Evolutionary conservation across 768 basidiomycete species (phyloP).

Genomic region (Sistotremastrum suecicum): DNA sequence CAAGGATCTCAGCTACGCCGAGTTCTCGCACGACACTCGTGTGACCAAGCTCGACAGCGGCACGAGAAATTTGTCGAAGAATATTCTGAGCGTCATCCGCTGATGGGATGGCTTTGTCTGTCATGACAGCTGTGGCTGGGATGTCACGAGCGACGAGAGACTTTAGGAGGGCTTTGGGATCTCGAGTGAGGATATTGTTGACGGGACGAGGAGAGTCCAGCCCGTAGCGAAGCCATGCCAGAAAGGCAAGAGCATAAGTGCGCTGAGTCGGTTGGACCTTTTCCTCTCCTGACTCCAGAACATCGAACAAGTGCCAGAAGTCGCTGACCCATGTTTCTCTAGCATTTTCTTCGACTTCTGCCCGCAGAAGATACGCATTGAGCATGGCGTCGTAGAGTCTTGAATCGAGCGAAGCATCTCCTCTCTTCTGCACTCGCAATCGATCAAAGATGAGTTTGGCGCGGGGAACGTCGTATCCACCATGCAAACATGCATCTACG

Average conservation of each 20-base stretch:
- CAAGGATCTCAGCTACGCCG: slow-evolving; percentile 36
- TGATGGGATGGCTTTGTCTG: slow-evolving; percentile 39
- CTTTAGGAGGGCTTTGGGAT: slow-evolving; percentile 23
- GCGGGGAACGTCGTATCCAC: slow-evolving; percentile 60
- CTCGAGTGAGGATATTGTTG: slow-evolving; percentile 6
- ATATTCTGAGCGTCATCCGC: slow-evolving; percentile 41
- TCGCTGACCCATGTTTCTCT: slow-evolving; percentile 45
- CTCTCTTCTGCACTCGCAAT: slow-evolving; percentile 26
- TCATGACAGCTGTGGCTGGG: slow-evolving; percentile 34
- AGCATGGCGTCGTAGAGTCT: slow-evolving; percentile 54
- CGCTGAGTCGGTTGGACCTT: slow-evolving; percentile 33
- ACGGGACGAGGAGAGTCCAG: slow-evolving; percentile 4
- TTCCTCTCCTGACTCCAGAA: slow-evolving; percentile 37
- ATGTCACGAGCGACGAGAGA: slow-evolving; percentile 36
- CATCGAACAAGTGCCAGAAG: slow-evolving; percentile 43
- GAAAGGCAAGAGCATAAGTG: slow-evolving; percentile 60
- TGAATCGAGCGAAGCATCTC: slow-evolving; percentile 31
- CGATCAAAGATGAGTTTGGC: slow-evolving; percentile 61
- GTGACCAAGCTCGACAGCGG: slow-evolving; percentile 43
- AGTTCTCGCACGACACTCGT: slow-evolving; percentile 39
- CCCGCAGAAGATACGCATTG: slow-evolving; percentile 48
- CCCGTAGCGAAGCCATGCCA: slow-evolving; percentile 38
- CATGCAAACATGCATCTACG: slow-evolving; percentile 72
- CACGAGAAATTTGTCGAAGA: slow-evolving; percentile 40
- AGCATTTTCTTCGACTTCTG: slow-evolving; percentile 30